Base-by-base conservation (phyloP, 2,329 filamentous ascomycete species). In the Neofusicoccum laricinum region DNA sequence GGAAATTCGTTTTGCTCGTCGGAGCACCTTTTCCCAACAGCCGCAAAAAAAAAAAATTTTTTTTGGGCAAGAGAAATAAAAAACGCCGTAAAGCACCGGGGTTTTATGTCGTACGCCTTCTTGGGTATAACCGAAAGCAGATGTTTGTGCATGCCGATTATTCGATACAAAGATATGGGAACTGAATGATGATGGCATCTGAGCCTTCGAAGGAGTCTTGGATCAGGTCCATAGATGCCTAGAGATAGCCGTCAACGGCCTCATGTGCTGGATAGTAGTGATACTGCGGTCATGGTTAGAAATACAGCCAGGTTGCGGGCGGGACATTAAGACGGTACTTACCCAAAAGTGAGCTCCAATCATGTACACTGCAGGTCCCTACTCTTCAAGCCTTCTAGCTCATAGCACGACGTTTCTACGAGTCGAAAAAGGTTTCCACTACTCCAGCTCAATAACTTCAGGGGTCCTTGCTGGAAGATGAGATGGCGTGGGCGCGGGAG, bases 391-490 rank as follows among this genome's bases (percentile, higher is more conserved):
- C 8, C 4, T 30, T 49, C 21, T 30, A 4, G 25, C 25, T 30
- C 25, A 30, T 30, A 30, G 25, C 7, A 30, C 25, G 25, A 30
- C 4, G 7, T 30, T 30, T 30, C 25, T 30, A 30, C 3, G 25
- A 30, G 7, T 30, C 25, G 2, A 30, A 30, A 30, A 6, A 30
- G 25, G 4, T 7, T 6, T 36, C 49, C 10, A 15, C 41, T 59
- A 59, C 15, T 59, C 55, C 15, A 59, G 55, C 41, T 59, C 55
- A n/a, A 59, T 59, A 11, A 59, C 55, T 48, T 21, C 41, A 10
- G 55, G 32, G 3, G n/a, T 19, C 3, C 10, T 12, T 17, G 41
- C 19, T 6, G 55, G 30, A 4, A 21, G 3, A 3, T 25, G 55
- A 14, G 6, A 14, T 17, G 55, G 55, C 11, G 55, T 32, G 10